Evolutionary conservation across 2,329 filamentous ascomycete genomes (phyloP).

Genomic region (Fusarium sp.): DNA sequence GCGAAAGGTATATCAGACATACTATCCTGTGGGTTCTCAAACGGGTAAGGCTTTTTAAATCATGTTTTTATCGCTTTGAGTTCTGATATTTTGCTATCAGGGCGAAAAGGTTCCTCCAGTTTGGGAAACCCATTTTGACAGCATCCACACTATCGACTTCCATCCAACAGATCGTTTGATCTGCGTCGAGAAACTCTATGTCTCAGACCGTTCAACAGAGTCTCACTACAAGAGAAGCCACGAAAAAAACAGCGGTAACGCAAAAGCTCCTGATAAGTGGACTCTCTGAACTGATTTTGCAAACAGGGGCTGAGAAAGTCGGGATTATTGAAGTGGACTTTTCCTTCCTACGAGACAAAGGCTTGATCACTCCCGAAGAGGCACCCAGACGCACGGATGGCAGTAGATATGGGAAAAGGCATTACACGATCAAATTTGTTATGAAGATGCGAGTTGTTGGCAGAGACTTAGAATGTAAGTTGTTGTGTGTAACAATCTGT

Average conservation of each 20-base stretch:
- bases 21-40: background rate
- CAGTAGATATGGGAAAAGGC: background rate
- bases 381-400: background rate
- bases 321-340: background rate
- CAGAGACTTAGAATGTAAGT: background rate
- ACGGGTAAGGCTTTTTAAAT: background rate
- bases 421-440: background rate
- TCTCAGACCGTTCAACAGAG: background rate
- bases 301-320: background rate
- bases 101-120: background rate
- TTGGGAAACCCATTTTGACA: background rate
- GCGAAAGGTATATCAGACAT: background rate
- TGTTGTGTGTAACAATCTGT: background rate
- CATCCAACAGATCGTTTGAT: background rate
- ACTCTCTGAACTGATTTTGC: background rate
- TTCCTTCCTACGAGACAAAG: background rate
- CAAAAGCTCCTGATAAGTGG: rapidly evolving
- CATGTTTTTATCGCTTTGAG: too few species aligned
- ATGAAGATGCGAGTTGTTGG: background rate
- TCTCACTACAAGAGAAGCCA: background rate
- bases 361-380: background rate
- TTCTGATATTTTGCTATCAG: background rate
- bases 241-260: background rate
- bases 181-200: background rate
- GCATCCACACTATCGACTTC: background rate